Conservation (phyloP, 148 eudicot species). For the Silene uniflora region DNA sequence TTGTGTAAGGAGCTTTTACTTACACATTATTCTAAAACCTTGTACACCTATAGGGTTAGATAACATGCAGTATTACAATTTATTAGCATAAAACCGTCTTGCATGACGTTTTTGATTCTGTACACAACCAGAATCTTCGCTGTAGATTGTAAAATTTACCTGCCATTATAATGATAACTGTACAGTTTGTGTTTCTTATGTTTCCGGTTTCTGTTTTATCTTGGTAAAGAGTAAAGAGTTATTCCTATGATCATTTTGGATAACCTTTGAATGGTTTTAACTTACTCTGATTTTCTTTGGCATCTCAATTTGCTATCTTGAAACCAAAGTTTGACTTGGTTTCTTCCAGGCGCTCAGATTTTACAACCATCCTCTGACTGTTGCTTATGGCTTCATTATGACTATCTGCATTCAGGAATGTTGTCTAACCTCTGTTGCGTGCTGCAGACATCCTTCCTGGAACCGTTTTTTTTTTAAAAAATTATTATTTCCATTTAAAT, state of each 20-base stretch:
- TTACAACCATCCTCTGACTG: background rate
- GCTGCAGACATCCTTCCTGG: constrained; percentile 2
- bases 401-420: background rate
- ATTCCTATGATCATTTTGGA: background rate
- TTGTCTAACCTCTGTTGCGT: background rate
- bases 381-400: background rate
- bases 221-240: background rate
- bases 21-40: no score
- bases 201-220: background rate
- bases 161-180: background rate
- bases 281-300: background rate
- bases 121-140: background rate
- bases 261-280: background rate
- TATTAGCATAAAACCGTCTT: no score
- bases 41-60: no score
- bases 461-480: background rate
- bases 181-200: background rate
- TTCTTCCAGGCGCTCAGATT: background rate
- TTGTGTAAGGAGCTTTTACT: no score
- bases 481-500: background rate
- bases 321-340: background rate
- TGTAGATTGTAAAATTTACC: background rate
- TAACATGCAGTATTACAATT: no score
- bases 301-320: constrained; percentile 1
- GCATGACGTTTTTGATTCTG: background rate